phyloP scores from a whole-genome alignment of 768 basidiomycete genomes.

The Mycena polygramma region DNA sequence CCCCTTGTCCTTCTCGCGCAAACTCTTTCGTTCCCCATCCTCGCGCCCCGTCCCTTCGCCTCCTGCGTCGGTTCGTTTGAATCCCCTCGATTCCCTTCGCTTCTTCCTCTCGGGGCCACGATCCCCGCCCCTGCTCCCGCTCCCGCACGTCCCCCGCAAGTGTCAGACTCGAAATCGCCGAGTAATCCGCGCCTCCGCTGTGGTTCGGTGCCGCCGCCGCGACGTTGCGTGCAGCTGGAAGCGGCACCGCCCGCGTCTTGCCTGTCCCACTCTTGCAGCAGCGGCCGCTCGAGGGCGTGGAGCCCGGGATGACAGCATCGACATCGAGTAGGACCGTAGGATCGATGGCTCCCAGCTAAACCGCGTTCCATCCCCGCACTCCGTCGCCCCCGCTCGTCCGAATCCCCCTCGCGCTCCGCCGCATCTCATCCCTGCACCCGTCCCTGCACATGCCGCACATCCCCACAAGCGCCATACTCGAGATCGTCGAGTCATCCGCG shows the following conservation, averaged over 20 bases:
- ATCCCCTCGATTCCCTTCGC: conserved; percentile 46
- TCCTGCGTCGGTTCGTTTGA: conserved; percentile 58
- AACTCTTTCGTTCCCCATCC: conserved; percentile 38
- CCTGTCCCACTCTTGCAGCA: conserved; percentile 82
- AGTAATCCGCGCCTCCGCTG: conserved; percentile 52
- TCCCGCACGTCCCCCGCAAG: conserved; percentile 52
- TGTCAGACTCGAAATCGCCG: conserved; percentile 69
- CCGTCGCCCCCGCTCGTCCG: too few species aligned
- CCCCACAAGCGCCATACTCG: too few species aligned
- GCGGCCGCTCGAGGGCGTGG: too few species aligned
- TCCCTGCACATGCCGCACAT: too few species aligned
- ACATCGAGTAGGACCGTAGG: too few species aligned
- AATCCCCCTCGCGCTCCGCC: too few species aligned
- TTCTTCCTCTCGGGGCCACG: conserved; percentile 36
- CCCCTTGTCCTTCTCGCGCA: too few species aligned
- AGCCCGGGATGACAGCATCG: too few species aligned
- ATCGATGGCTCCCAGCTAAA: too few species aligned
- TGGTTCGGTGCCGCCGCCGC: conserved; percentile 40
- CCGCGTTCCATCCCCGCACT: too few species aligned
- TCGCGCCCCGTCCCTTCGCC: conserved; percentile 45
- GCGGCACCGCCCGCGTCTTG: conserved; percentile 50
- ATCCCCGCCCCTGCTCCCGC: conserved; percentile 41
- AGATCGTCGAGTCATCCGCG: too few species aligned
- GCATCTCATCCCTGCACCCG: too few species aligned
- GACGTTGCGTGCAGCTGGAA: conserved; percentile 51